A percentile compares a stretch with the other conserved stretches of the same genome.
These are phyloP conservation scores for Straminergon stramineum DNA, from an alignment of 225 moss, liverwort and hornwort genomes.

Conservation along the genomic window DNA sequence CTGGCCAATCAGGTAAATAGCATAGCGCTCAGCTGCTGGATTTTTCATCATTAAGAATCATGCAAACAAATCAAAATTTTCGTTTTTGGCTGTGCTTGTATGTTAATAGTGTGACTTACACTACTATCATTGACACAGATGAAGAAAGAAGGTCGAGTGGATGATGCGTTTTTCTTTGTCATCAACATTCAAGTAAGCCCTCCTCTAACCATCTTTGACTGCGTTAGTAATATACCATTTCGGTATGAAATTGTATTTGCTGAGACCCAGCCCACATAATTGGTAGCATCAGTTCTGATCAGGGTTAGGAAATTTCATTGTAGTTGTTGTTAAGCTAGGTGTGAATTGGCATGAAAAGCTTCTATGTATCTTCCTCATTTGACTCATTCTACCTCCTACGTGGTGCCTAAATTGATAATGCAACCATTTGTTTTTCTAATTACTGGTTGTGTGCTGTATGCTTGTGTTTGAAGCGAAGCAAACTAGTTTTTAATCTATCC, in stretches of 20 bases:
- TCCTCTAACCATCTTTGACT: not conserved
- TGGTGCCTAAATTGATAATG: not conserved
- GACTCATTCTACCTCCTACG: not conserved
- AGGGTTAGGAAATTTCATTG: not conserved
- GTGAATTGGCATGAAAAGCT: not conserved
- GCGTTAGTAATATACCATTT: not conserved
- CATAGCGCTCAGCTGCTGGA: not conserved
- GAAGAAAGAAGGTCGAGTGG: slow-evolving; percentile 29
- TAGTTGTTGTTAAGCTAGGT: not conserved
- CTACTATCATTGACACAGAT: slow-evolving; percentile 1
- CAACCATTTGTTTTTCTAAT: not conserved
- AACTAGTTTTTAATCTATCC: not conserved
- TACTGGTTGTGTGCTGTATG: not conserved
- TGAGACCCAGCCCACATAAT: not conserved
- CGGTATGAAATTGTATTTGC: not conserved
- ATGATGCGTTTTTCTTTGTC: slow-evolving; percentile 62
- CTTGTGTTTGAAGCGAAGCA: not conserved
- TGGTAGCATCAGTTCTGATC: not conserved
- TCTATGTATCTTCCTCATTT: not conserved
- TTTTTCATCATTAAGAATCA: not conserved
- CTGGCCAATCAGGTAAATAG: slow-evolving; percentile 40
- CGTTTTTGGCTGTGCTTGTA: not conserved
- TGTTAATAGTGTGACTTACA: not conserved
- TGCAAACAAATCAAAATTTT: not conserved
- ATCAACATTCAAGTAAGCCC: slow-evolving; percentile 81